Evolutionary conservation across 2,329 filamentous ascomycete species (phyloP).

Genomic region (Fusarium sp.): DNA sequence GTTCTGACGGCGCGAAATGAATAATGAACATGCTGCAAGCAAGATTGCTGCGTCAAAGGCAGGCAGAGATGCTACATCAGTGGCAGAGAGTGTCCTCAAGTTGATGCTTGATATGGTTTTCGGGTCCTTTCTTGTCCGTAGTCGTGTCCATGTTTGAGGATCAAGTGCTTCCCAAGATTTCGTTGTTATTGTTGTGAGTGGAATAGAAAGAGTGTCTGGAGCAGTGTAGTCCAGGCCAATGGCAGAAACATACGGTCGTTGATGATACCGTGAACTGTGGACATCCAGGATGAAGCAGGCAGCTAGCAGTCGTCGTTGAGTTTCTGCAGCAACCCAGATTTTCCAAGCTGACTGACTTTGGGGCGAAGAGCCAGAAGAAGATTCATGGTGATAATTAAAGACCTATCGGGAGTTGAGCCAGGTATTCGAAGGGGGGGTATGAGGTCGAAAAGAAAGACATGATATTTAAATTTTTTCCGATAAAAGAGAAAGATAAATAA

Average conservation of each 20-base stretch:
- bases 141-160: conserved; percentile 56
- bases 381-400: conserved; percentile 46
- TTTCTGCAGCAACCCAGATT: conserved; percentile 62
- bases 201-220: conserved; percentile 52
- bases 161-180: conserved; percentile 60
- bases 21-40: conserved; percentile 51
- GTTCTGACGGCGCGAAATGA: conserved; percentile 48
- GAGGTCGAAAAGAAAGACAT: conserved; percentile 41
- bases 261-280: conserved; percentile 64
- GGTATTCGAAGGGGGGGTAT: conserved; percentile 8
- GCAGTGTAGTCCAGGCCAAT: conserved; percentile 51
- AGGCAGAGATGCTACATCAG: conserved; percentile 48
- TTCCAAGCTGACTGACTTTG: conserved; percentile 55
- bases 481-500: conserved; percentile 42
- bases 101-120: conserved; percentile 43
- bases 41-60: conserved; percentile 54
- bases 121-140: conserved; percentile 39
- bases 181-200: conserved; percentile 56
- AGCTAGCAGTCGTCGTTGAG: conserved; percentile 62
- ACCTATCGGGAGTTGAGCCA: conserved; percentile 52
- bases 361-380: conserved; percentile 32
- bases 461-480: conserved; percentile 39
- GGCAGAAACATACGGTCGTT: conserved; percentile 53
- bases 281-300: conserved; percentile 66
- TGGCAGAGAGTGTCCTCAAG: conserved; percentile 49